Percentiles rank a stretch among this genome's conserved stretches.
phyloP scores from a whole-genome alignment of 805 yeast genomes.

The Wickerhamiella occidentalis region DNA sequence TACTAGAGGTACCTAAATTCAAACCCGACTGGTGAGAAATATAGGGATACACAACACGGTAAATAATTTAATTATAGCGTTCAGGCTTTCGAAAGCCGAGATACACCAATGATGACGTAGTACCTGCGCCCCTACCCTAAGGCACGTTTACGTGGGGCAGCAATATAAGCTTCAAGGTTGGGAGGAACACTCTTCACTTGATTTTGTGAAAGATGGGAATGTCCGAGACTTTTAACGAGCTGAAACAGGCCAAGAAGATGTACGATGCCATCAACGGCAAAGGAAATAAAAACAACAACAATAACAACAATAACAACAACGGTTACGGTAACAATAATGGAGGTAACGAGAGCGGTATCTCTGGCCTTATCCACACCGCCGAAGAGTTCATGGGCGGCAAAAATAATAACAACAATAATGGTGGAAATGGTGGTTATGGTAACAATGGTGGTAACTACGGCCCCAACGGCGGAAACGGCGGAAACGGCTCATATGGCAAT shows the following conservation, averaged over 20 bases:
- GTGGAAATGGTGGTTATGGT: neutral
- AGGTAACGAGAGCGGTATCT: neutral
- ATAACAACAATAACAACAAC: conserved; percentile 21
- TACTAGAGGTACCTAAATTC: no score
- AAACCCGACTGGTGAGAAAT: no score
- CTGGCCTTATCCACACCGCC: conserved; percentile 6
- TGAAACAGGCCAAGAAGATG: conserved; percentile 13
- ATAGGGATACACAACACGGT: no score
- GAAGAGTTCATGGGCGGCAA: conserved; percentile 3
- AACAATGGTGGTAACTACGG: neutral
- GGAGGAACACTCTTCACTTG: neutral
- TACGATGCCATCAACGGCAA: conserved; percentile 6
- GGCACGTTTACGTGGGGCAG: neutral
- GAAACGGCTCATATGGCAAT: neutral
- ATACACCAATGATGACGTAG: no score
- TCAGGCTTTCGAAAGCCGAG: no score
- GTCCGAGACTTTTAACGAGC: conserved; percentile 9
- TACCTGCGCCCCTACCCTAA: neutral
- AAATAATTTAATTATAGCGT: no score
- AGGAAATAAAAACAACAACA: conserved; percentile 5
- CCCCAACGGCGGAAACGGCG: neutral
- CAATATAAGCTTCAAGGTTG: neutral
- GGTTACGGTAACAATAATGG: neutral
- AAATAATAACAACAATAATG: neutral
- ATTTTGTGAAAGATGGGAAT: conserved; percentile 6